A percentile compares a stretch with the other conserved stretches of the same genome.
These are phyloP conservation scores for Physaria fendleri DNA, from an alignment of 345 rosid genomes.

Conservation along the genomic window DNA sequence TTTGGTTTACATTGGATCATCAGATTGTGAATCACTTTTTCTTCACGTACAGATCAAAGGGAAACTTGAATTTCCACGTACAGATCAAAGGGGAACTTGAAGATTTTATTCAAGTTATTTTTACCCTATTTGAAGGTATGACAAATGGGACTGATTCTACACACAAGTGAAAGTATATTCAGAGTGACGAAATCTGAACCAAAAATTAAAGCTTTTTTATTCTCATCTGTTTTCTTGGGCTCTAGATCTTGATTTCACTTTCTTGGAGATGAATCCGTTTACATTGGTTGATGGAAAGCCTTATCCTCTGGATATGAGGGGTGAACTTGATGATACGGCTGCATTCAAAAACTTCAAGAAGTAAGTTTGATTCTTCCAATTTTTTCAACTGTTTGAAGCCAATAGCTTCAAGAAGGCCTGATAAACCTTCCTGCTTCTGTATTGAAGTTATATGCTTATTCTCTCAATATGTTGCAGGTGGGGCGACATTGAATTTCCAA, in stretches of 20 bases:
- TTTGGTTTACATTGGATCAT: too few species aligned
- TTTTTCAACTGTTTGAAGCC: not conserved
- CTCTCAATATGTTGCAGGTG: constrained; percentile 49
- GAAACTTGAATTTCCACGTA: not conserved
- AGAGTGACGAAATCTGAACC: not conserved
- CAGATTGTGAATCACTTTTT: too few species aligned
- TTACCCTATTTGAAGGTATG: constrained; percentile 76
- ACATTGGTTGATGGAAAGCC: constrained; percentile 86
- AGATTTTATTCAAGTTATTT: constrained; percentile 63
- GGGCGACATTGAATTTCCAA: constrained; percentile 85
- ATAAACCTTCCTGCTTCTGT: not conserved
- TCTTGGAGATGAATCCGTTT: constrained; percentile 99
- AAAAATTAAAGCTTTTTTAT: not conserved
- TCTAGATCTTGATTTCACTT: constrained; percentile 90
- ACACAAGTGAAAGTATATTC: not conserved
- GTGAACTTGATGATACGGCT: constrained; percentile 97
- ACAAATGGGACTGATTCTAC: not conserved
- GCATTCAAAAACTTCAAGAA: constrained; percentile 96
- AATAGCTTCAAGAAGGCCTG: not conserved
- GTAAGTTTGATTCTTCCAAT: constrained; percentile 30
- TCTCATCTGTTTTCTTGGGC: not conserved
- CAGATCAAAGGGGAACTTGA: constrained; percentile 65
- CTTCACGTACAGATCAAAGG: too few species aligned
- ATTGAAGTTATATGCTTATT: not conserved
- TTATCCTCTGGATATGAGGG: constrained; percentile 97